Percentiles rank a stretch among this genome's conserved stretches.
Evolutionary conservation across 768 basidiomycete genomes (phyloP).

Genomic region (Pisolithus albus): DNA sequence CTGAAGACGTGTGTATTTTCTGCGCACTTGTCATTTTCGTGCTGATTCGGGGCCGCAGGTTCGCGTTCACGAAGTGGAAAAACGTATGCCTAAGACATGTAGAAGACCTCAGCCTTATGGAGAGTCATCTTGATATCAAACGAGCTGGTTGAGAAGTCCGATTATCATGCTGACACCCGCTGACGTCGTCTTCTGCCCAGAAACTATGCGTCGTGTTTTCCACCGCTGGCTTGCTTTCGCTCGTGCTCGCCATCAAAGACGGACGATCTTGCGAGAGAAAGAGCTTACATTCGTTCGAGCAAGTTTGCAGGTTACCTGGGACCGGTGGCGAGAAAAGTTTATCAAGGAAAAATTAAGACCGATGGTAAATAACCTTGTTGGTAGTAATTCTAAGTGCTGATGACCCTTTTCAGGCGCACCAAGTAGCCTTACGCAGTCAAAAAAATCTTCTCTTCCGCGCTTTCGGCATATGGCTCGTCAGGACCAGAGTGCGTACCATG

Average conservation of each 20-base stretch:
- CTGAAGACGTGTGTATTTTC: slow-evolving; percentile 30
- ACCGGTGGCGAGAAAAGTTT: slow-evolving; percentile 73
- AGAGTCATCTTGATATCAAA: slow-evolving; percentile 76
- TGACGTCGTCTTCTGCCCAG: slow-evolving; percentile 30
- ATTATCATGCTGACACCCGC: background rate
- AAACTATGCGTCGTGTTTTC: slow-evolving; percentile 61
- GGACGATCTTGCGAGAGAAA: slow-evolving; percentile 49
- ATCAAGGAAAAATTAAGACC: slow-evolving; percentile 58
- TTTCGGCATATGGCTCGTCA: slow-evolving; percentile 69
- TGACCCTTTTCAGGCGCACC: slow-evolving; percentile 26
- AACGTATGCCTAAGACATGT: slow-evolving; percentile 51
- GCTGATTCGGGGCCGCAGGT: slow-evolving; percentile 28
- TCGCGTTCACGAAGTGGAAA: slow-evolving; percentile 66
- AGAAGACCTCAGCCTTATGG: slow-evolving; percentile 72
- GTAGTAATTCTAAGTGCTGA: slow-evolving; percentile 3
- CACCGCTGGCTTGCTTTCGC: slow-evolving; percentile 61
- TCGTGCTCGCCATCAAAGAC: slow-evolving; percentile 55
- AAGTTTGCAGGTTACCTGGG: slow-evolving; percentile 55
- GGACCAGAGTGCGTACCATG: slow-evolving; percentile 50
- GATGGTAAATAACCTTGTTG: slow-evolving; percentile 38
- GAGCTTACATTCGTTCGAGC: slow-evolving; percentile 56
- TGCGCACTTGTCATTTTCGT: slow-evolving; percentile 6
- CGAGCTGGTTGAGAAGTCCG: slow-evolving; percentile 51
- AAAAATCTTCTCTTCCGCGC: slow-evolving; percentile 57
- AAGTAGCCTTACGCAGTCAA: slow-evolving; percentile 51